Conservation (phyloP, 2,329 filamentous ascomycete genomes). For the Fusarium pseudonygamai region DNA sequence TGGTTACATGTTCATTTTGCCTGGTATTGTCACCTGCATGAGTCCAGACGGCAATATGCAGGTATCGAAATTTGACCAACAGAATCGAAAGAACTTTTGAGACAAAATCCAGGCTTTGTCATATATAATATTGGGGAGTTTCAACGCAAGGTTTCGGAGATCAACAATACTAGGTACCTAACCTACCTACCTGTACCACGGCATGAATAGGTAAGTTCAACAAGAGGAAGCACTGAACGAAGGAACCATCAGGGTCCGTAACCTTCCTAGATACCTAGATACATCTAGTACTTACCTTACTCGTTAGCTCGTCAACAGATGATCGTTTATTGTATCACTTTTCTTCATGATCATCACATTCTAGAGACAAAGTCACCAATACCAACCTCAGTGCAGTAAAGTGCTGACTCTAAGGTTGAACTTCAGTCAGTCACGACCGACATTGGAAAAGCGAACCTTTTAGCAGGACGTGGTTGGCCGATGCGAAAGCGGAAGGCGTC, state of each 20-base stretch:
- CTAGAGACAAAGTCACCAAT: not conserved
- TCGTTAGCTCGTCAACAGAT: not conserved
- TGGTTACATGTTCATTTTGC: constrained; percentile 12
- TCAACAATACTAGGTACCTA: not conserved
- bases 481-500: constrained; percentile 10
- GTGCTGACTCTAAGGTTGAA: not conserved
- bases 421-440: constrained; percentile 9
- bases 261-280: not conserved
- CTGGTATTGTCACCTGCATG: not conserved
- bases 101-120: not conserved
- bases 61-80: not conserved
- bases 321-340: not conserved
- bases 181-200: not conserved
- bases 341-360: constrained; percentile 2
- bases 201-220: not conserved
- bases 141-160: constrained; percentile 8
- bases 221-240: not conserved
- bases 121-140: not conserved
- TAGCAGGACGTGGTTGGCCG: not conserved
- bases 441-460: not conserved
- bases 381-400: not conserved
- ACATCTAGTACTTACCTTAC: not conserved
- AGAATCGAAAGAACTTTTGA: not conserved
- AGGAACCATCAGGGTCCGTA: not conserved
- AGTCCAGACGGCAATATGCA: not conserved